phyloP scores from a whole-genome alignment of 2,329 filamentous ascomycete species.

The Monilinia fructigena region DNA sequence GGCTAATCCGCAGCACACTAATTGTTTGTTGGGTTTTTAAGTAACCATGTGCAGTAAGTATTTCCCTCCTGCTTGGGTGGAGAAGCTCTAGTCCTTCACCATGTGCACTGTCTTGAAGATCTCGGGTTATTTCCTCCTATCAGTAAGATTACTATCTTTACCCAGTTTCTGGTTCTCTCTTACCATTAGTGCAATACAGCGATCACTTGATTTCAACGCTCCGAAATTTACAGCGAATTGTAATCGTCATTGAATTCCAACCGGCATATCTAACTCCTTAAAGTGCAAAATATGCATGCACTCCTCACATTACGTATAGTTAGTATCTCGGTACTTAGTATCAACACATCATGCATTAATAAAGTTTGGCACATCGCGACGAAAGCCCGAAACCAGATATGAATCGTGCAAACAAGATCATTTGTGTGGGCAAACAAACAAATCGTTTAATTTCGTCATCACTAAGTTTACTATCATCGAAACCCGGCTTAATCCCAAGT shows the following conservation, averaged over 20 bases:
- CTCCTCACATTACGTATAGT: not conserved
- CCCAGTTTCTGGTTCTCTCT: too few species aligned
- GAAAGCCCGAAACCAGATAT: not conserved
- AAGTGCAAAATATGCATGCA: slow-evolving; percentile 1
- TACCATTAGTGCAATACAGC: too few species aligned
- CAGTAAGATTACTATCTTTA: too few species aligned
- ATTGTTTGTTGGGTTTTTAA: not conserved
- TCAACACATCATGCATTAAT: too few species aligned
- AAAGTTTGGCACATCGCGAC: too few species aligned
- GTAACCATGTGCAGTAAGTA: not conserved
- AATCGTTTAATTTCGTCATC: not conserved
- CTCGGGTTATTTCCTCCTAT: not conserved
- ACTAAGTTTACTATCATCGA: not conserved
- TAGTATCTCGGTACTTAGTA: too few species aligned
- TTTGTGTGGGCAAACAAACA: not conserved
- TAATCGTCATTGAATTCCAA: not conserved
- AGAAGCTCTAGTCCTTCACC: not conserved
- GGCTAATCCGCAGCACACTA: not conserved
- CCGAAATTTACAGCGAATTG: not conserved
- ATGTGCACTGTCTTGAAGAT: slow-evolving; percentile 3
- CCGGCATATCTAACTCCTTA: slow-evolving; percentile 7
- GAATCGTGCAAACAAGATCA: slow-evolving; percentile 3
- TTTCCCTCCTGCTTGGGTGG: not conserved
- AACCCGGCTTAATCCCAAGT: not conserved
- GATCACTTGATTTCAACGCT: too few species aligned